These are phyloP conservation scores for Effrenium voratum DNA, from an alignment of 73 alveolate genomes.

Conservation along the genomic window DNA sequence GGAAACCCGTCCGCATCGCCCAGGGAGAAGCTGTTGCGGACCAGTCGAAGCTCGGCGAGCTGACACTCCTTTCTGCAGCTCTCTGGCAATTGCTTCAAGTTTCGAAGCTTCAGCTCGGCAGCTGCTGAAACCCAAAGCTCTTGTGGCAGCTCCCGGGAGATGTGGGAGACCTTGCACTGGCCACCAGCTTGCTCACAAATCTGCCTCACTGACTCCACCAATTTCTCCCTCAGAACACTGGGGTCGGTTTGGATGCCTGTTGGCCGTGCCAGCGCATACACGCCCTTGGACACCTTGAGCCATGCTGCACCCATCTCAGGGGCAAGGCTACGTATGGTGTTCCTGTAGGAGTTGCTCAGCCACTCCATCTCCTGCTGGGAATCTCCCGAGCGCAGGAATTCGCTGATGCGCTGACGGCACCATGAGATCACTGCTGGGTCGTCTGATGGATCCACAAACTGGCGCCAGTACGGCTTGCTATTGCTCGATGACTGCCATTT, in stretches of 20 bases:
- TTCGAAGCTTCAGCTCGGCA: conserved; percentile 49
- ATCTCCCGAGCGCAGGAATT: conserved; percentile 21
- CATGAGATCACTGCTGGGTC: conserved; percentile 53
- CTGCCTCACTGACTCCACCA: conserved; percentile 20
- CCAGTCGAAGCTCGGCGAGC: conserved; percentile 7
- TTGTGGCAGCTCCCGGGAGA: conserved; percentile 30
- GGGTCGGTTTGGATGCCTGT: no score
- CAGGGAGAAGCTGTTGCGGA: neutral
- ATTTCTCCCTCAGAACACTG: neutral
- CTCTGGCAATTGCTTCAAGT: neutral
- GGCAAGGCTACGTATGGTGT: conserved; percentile 52
- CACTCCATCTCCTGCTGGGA: conserved; percentile 54
- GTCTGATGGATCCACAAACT: conserved; percentile 64
- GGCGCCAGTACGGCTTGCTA: conserved; percentile 60
- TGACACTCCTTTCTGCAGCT: conserved; percentile 3
- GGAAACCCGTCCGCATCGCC: conserved; percentile 11
- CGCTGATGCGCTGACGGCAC: conserved; percentile 67
- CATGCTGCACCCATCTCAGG: conserved; percentile 74
- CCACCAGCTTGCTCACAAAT: conserved; percentile 19
- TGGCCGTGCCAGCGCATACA: conserved; percentile 38
- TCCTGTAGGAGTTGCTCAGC: conserved; percentile 51
- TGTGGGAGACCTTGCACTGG: neutral
- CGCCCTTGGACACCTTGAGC: conserved; percentile 82
- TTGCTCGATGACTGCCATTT: no score
- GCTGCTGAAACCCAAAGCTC: conserved; percentile 63